Evolutionary conservation across 1,139 yeast genomes (phyloP).

Genomic region (Geotrichum fermentans): DNA sequence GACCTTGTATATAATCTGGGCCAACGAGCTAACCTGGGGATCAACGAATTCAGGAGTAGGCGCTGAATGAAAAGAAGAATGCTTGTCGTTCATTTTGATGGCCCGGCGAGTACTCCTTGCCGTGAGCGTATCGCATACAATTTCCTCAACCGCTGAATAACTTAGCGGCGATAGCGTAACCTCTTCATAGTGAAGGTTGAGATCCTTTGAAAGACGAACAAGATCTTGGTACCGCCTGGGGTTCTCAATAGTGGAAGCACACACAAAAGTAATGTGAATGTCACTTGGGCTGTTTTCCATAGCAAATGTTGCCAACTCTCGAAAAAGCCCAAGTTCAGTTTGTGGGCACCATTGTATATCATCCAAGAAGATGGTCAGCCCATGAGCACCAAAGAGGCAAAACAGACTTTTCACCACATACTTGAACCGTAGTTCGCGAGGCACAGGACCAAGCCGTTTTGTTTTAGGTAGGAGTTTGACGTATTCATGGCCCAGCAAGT

Average conservation of each 20-base stretch:
- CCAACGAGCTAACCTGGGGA: constrained; percentile 30
- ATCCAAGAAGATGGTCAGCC: constrained; percentile 47
- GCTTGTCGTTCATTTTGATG: not conserved
- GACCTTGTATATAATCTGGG: constrained; percentile 29
- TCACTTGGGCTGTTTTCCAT: constrained; percentile 27
- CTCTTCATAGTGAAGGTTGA: constrained; percentile 31
- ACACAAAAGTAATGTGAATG: constrained; percentile 31
- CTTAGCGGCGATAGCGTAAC: constrained; percentile 28
- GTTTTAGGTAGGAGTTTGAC: constrained; percentile 27
- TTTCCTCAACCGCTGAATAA: constrained; percentile 30
- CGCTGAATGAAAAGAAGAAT: not conserved
- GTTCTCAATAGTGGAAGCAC: constrained; percentile 29
- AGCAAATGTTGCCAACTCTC: constrained; percentile 31
- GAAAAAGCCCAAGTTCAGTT: constrained; percentile 31
- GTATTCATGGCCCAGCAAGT: constrained; percentile 46
- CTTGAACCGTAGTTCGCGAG: constrained; percentile 44
- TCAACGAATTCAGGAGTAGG: constrained; percentile 20
- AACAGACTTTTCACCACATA: constrained; percentile 45
- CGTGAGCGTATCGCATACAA: constrained; percentile 29
- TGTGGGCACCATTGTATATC: constrained; percentile 47
- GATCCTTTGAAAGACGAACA: constrained; percentile 27
- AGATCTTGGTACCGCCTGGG: constrained; percentile 24
- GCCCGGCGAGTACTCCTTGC: constrained; percentile 17
- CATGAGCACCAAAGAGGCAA: constrained; percentile 43
- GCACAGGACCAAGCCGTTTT: constrained; percentile 31